These are phyloP conservation scores for Apiospora marii DNA, from an alignment of 2,329 filamentous ascomycete species.

Conservation along the genomic window DNA sequence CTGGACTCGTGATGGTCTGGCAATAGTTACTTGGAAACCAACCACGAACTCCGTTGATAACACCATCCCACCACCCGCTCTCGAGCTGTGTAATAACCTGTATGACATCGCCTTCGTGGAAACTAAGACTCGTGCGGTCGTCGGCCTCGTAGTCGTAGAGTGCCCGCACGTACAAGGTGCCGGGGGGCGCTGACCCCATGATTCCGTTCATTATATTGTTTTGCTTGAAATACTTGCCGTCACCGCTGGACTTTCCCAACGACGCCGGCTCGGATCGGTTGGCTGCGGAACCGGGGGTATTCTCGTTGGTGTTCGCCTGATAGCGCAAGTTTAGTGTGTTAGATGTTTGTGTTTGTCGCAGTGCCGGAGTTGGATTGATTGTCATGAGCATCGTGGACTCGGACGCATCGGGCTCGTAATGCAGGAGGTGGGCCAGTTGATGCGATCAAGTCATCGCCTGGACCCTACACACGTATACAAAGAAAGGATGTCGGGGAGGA, in stretches of 20 bases:
- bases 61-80: conserved; percentile 99
- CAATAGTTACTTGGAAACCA: conserved; percentile 99
- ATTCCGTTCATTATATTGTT: conserved; percentile 64
- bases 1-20: conserved; percentile 79
- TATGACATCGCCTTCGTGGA: conserved; percentile 95
- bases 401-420: conserved; percentile 21
- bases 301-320: conserved; percentile 39
- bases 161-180: conserved; percentile 89
- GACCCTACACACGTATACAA: conserved; percentile 9
- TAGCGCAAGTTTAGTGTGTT: conserved; percentile 46
- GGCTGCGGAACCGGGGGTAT: conserved; percentile 37
- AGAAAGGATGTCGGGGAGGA: background rate
- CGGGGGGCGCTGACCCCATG: conserved; percentile 64
- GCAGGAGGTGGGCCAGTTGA: conserved; percentile 10
- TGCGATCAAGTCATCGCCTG: conserved; percentile 22
- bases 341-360: conserved; percentile 52
- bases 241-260: conserved; percentile 43
- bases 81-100: conserved; percentile 98
- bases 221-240: conserved; percentile 37
- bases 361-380: conserved; percentile 54
- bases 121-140: conserved; percentile 95
- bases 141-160: conserved; percentile 98
- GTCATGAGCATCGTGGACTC: conserved; percentile 63
- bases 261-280: conserved; percentile 43
- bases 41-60: conserved; percentile 94